phyloP scores from a whole-genome alignment of 768 basidiomycete species.

The Dioszegia hungarica region DNA sequence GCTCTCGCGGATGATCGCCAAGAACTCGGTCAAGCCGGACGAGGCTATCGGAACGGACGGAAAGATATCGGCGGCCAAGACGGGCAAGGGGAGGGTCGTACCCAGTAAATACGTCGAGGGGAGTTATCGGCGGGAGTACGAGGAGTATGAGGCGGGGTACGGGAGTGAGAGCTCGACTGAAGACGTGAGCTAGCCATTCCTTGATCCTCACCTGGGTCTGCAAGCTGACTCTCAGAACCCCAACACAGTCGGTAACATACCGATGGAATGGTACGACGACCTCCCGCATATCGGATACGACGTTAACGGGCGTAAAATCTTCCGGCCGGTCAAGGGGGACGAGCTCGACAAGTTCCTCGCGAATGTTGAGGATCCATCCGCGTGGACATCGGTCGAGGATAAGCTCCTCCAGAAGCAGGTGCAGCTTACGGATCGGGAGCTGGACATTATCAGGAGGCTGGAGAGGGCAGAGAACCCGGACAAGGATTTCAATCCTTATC shows the following conservation, averaged over 20 bases:
- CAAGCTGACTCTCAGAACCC: slow-evolving; percentile 58
- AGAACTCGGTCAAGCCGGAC: slow-evolving; percentile 46
- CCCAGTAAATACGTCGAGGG: slow-evolving; percentile 44
- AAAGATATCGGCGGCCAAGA: slow-evolving; percentile 40
- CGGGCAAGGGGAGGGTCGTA: slow-evolving; percentile 36
- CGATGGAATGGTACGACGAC: slow-evolving; percentile 99
- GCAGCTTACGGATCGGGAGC: slow-evolving; percentile 78
- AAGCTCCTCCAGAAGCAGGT: slow-evolving; percentile 78
- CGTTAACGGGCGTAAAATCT: slow-evolving; percentile 86
- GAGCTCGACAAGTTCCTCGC: slow-evolving; percentile 94
- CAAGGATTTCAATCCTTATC: slow-evolving; percentile 81
- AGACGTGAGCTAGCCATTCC: slow-evolving; percentile 48
- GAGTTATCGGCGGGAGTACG: slow-evolving; percentile 46
- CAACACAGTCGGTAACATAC: slow-evolving; percentile 92
- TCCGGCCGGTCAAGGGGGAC: slow-evolving; percentile 90
- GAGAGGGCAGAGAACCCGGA: slow-evolving; percentile 90
- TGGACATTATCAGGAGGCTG: slow-evolving; percentile 90
- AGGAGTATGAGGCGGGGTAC: slow-evolving; percentile 50
- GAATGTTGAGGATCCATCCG: slow-evolving; percentile 82
- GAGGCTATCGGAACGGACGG: slow-evolving; percentile 39
- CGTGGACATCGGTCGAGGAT: slow-evolving; percentile 94
- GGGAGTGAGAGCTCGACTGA: slow-evolving; percentile 51
- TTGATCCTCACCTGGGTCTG: neutral
- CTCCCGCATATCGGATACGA: slow-evolving; percentile 98
- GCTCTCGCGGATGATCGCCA: slow-evolving; percentile 38